Evolutionary conservation across 306 rosid genomes (phyloP), one percentile per base, ranked within the genome.

Genomic region (Astragalus membranaceus): DNA sequence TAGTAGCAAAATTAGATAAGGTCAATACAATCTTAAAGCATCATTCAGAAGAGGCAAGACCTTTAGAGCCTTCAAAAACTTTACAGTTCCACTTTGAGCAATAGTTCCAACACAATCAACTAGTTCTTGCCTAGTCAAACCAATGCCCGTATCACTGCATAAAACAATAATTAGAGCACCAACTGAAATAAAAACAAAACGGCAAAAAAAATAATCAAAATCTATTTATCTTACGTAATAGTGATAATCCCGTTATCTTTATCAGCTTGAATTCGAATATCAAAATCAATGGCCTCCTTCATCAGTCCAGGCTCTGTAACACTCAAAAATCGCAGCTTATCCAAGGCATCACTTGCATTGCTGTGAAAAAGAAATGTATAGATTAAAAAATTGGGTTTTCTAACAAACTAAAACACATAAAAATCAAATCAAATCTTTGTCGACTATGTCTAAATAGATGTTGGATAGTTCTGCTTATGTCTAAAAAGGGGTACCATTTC

Each of bases 281-380:
- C 88, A 73, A 89, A 86, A 68, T 89, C 97, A 71, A 80, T 78
- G 9, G 82, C 96, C 47, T 83, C 95, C 88, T 95, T 89, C 84
- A 75, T 36, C 33, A 95, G 80, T 17, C n/a, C n/a, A n/a, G n/a
- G n/a, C n/a, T n/a, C n/a, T n/a, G n/a, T n/a, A n/a, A n/a, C n/a
- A n/a, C n/a, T 69, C 97, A 49, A 97, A 84, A 91, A 89, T 36
- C 95, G 90, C 82, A 95, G 85, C 84, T 95, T 95, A 81, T 95
- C 96, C 95, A 95, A 79, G 46, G 99, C 99, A 82, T 95, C 99
- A 64, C 99, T 95, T 58, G 99, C 99, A 85, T 95, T 95, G 73
- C 99, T 95, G 85, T 50, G 48, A 37, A 36, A 3, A 20, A 66
- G 26, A 63, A 64, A 56, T 35, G 60, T 48, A 76, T 29, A 55